These are phyloP conservation scores for Phytophthora hybrid DNA, from an alignment of 352 stramenopile genomes.

Conservation along the genomic window DNA sequence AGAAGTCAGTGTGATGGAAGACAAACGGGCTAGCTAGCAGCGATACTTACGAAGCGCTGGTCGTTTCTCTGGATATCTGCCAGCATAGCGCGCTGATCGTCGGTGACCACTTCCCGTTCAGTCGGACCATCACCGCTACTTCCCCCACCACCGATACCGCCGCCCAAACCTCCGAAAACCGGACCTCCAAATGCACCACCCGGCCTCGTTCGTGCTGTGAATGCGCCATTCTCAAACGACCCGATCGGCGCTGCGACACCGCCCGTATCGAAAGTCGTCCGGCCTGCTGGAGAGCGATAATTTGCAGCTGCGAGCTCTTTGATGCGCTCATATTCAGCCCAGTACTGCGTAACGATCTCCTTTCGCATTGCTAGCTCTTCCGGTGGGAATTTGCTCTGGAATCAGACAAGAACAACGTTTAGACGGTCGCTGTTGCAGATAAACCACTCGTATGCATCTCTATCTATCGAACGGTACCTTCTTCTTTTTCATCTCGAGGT, in stretches of 20 bases:
- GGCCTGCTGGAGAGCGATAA: slow-evolving; percentile 61
- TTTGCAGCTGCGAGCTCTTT: slow-evolving; percentile 76
- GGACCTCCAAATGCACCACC: slow-evolving; percentile 26
- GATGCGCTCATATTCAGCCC: slow-evolving; percentile 76
- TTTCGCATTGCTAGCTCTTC: slow-evolving; percentile 83
- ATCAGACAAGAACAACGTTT: slow-evolving; percentile 1
- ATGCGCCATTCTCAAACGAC: slow-evolving; percentile 71
- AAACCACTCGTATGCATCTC: neutral
- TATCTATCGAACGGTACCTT: slow-evolving; percentile 48
- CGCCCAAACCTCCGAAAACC: slow-evolving; percentile 43
- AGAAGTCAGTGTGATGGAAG: neutral
- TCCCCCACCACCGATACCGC: slow-evolving; percentile 34
- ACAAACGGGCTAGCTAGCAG: neutral
- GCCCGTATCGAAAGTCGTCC: slow-evolving; percentile 56
- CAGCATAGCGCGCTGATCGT: slow-evolving; percentile 74
- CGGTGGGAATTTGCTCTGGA: slow-evolving; percentile 77
- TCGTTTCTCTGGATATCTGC: slow-evolving; percentile 86
- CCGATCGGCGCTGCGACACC: slow-evolving; percentile 58
- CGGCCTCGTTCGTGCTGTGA: slow-evolving; percentile 46
- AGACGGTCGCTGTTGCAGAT: neutral
- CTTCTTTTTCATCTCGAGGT: slow-evolving; percentile 85
- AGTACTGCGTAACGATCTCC: slow-evolving; percentile 85
- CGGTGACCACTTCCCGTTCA: slow-evolving; percentile 63
- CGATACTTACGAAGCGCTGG: slow-evolving; percentile 76
- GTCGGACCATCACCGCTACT: slow-evolving; percentile 32